These are phyloP conservation scores for Jaapia argillacea DNA, from an alignment of 768 basidiomycete species.

Conservation along the genomic window DNA sequence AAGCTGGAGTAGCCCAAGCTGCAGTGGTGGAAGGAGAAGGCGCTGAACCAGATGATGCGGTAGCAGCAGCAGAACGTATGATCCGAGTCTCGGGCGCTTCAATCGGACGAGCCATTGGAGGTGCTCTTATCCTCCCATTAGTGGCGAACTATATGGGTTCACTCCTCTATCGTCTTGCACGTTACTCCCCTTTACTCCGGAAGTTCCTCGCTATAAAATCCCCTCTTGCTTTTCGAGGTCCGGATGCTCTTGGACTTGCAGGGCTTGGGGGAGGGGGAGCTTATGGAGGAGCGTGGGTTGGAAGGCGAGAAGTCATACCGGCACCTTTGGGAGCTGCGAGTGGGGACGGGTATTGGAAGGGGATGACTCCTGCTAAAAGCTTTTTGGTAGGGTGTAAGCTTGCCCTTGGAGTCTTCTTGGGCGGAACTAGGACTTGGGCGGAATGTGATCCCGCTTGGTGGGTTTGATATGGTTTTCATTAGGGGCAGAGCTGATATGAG, in stretches of 20 bases:
- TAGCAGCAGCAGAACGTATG: slow-evolving; percentile 46
- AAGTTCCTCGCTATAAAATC: slow-evolving; percentile 21
- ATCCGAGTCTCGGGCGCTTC: slow-evolving; percentile 49
- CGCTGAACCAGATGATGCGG: slow-evolving; percentile 18
- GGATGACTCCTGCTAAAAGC: slow-evolving; percentile 14
- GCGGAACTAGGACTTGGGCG: slow-evolving; percentile 52
- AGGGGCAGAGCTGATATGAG: background rate
- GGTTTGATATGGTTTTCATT: slow-evolving; percentile 3
- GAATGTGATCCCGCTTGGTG: slow-evolving; percentile 70
- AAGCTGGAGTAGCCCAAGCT: slow-evolving; percentile 11
- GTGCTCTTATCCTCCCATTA: slow-evolving; percentile 58
- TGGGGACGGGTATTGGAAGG: slow-evolving; percentile 2
- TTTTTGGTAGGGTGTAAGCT: slow-evolving; percentile 20
- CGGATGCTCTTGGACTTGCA: background rate
- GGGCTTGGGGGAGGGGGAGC: no score
- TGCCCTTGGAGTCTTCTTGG: slow-evolving; percentile 38
- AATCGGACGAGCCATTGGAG: slow-evolving; percentile 57
- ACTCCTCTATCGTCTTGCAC: slow-evolving; percentile 45
- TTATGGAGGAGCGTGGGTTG: background rate
- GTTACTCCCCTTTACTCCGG: slow-evolving; percentile 24
- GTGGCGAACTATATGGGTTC: slow-evolving; percentile 59
- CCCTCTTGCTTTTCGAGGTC: background rate
- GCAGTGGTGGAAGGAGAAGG: slow-evolving; percentile 28
- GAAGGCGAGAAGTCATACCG: no score
- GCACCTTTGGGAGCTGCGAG: background rate